Conservation (phyloP, 805 yeast species). For the Metschnikowia bowlesiae region DNA sequence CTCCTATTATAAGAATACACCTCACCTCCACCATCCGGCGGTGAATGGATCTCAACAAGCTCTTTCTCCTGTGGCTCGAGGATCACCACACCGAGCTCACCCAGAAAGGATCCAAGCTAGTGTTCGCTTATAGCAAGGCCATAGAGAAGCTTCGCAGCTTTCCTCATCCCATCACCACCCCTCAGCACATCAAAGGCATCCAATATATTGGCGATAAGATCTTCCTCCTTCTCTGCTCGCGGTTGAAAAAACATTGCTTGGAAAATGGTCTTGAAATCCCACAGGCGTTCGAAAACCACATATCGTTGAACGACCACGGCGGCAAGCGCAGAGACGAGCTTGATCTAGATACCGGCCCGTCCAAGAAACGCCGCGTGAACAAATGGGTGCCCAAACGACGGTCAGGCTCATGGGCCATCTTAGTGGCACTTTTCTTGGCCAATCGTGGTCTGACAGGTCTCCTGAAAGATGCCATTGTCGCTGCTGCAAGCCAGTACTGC, state of each 20-base stretch:
- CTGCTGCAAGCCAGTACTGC: slow-evolving; percentile 51
- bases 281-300: slow-evolving; percentile 17
- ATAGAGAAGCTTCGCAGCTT: slow-evolving; percentile 44
- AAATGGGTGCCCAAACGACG: slow-evolving; percentile 68
- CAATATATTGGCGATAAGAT: slow-evolving; percentile 73
- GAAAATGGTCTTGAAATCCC: slow-evolving; percentile 49
- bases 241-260: slow-evolving; percentile 52
- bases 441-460: slow-evolving; percentile 52
- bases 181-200: slow-evolving; percentile 54
- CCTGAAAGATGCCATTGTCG: slow-evolving; percentile 55
- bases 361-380: slow-evolving; percentile 6
- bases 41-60: slow-evolving; percentile 41
- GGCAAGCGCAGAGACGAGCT: slow-evolving; percentile 14
- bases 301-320: slow-evolving; percentile 7
- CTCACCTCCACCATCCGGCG: neutral
- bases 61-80: slow-evolving; percentile 57
- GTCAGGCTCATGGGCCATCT: slow-evolving; percentile 82
- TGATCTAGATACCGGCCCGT: slow-evolving; percentile 7
- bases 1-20: neutral
- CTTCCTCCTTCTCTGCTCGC: slow-evolving; percentile 45
- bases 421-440: slow-evolving; percentile 51
- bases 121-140: slow-evolving; percentile 53
- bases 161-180: slow-evolving; percentile 45
- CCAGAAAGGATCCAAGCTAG: slow-evolving; percentile 48
- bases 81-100: slow-evolving; percentile 45